Conservation (phyloP, 1,139 yeast genomes). For the Geotrichum citri-aurantii region DNA sequence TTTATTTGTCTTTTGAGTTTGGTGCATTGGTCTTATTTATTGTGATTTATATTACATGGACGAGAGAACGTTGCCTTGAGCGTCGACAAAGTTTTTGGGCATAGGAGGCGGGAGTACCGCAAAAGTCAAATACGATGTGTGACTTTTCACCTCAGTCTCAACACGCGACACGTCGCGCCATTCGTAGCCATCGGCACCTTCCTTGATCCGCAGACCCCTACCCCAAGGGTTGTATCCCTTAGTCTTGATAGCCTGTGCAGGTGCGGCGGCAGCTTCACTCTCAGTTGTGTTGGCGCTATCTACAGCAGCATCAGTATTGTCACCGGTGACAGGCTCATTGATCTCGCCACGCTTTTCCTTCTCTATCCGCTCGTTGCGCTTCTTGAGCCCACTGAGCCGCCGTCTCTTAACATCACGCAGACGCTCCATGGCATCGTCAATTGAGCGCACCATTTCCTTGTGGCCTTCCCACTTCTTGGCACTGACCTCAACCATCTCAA, state of each 20-base stretch:
- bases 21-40: background rate
- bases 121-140: constrained; percentile 90
- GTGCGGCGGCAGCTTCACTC: constrained; percentile 9
- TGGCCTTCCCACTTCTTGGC: constrained; percentile 88
- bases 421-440: constrained; percentile 76
- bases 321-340: background rate
- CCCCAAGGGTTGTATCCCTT: constrained; percentile 89
- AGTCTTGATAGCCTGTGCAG: constrained; percentile 37
- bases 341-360: constrained; percentile 19
- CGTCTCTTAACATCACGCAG: constrained; percentile 74
- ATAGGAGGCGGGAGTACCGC: constrained; percentile 45
- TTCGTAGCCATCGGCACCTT: constrained; percentile 72
- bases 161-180: constrained; percentile 83
- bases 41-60: constrained; percentile 9
- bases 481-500: constrained; percentile 90
- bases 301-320: constrained; percentile 12
- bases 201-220: constrained; percentile 68
- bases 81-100: constrained; percentile 15
- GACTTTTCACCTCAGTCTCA: constrained; percentile 84
- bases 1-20: background rate
- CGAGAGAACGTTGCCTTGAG: constrained; percentile 16
- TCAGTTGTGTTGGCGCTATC: constrained; percentile 3
- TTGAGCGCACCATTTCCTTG: constrained; percentile 75
- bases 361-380: constrained; percentile 40
- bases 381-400: constrained; percentile 67